phyloP scores from a whole-genome alignment of 2,329 filamentous ascomycete genomes.

The Aspergillus flavus region DNA sequence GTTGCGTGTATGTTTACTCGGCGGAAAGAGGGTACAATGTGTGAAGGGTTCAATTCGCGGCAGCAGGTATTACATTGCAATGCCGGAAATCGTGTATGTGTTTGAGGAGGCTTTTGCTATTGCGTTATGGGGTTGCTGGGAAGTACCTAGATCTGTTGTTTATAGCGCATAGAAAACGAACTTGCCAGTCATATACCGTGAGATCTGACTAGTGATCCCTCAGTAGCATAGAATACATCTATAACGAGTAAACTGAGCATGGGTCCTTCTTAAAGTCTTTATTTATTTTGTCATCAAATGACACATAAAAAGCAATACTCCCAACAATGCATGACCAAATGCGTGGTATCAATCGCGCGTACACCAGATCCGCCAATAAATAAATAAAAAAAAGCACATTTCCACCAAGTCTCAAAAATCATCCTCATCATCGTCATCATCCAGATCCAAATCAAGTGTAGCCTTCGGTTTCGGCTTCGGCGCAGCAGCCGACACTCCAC shows the following conservation, averaged over 20 bases:
- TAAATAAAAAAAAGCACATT: background rate
- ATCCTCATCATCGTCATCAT: slow-evolving; percentile 36
- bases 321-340: background rate
- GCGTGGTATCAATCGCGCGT: background rate
- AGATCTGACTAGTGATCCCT: too few species aligned
- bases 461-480: slow-evolving; percentile 39
- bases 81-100: too few species aligned
- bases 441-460: slow-evolving; percentile 47
- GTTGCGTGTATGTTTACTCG: too few species aligned
- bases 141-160: background rate
- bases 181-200: too few species aligned
- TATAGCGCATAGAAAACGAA: background rate
- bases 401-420: background rate
- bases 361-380: background rate
- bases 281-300: background rate
- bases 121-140: too few species aligned
- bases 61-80: too few species aligned
- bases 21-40: too few species aligned
- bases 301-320: background rate
- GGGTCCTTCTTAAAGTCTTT: background rate
- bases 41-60: too few species aligned
- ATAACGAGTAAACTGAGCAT: background rate
- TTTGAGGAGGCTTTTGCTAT: too few species aligned
- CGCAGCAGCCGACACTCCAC: slow-evolving; percentile 16
- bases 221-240: background rate